Evolutionary conservation across 805 yeast species (phyloP), one percentile per base, ranked within the genome.

Genomic region (Debaryomyces maramus): DNA sequence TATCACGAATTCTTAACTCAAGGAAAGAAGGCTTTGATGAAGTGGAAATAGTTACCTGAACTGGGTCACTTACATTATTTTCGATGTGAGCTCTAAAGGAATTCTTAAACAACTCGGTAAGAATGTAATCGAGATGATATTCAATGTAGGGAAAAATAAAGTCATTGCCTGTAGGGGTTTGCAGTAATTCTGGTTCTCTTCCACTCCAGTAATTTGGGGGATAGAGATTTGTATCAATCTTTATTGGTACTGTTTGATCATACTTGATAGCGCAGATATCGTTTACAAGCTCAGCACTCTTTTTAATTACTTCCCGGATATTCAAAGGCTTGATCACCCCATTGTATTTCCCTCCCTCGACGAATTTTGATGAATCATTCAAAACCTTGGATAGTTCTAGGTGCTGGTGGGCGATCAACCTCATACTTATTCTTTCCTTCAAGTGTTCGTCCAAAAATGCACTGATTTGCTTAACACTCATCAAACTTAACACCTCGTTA

Each of bases 41-140:
- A 4, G 60, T 62, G 7, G 72, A 63, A 5, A 70, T 57, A 2
- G 74, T 63, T 6, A 72, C 61, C 14, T 55, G 56, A 11, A 69
- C 71, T 2, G 73, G 72, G 21, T 65, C 67, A 7, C 44, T 38
- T 7, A 68, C 65, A 8, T 66, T 56, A 40, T 78, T 78, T 58
- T 91, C 98, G 38, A 91, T 83, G 39, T 86, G 89, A 0, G 99
- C 96, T 39, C 97, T 67, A 46, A 85, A 81, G 5, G 96, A 78
- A 61, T 91, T 91, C 62, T 91, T 91, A 50, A 91, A 72, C 15
- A 91, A 65, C 63, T 91, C 99, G 16, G 87, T 87, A 41, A 89
- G 70, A 35, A 91, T 80, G 56, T 93, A 91, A 57, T 91, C 97
- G 38, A 93, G 61, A 57, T 90, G 96, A 32, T 83, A 82, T 15